Base-by-base conservation (phyloP, 768 basidiomycete genomes). In the Boletus rubescentipes region DNA sequence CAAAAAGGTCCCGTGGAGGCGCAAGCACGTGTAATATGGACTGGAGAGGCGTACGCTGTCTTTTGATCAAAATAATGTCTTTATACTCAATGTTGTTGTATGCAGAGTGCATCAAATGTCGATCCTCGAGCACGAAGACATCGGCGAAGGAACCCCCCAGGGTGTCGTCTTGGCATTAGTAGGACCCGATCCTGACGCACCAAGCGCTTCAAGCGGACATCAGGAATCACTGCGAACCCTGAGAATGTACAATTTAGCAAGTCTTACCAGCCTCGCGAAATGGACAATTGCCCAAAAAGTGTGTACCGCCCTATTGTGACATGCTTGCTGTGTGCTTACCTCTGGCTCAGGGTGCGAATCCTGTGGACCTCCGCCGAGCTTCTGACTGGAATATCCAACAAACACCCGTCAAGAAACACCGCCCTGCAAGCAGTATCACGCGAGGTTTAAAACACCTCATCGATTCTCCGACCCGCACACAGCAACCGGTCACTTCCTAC, bases 161-260 rank as follows among this genome's bases (percentile, higher is more conserved):
- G 90, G 91, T 14, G 89, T 93, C 18, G 83, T 91, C 26, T 76
- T 93, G 3, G 83, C 82, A 4, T 79, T 93, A 26, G 86, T 93
- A 7, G 86, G 89, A 18, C 81, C 85, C 1, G 80, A 83, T 18
- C 64, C 74, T 4, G 81, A 82, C 20, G 75, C 78, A 5, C 69
- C 74, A 2, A 61, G 64, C 29, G 65, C 66, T 31, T 61, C 64
- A 43, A 62, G 46, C 37, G 82, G 79, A 54, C 84, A 89, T 35
- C 69, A 77, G 46, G 87, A 89, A 58, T 67, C 76, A 8, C 61
- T 76, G 36, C 77, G 84, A 43, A 74, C 76, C 8, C 70, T 92
- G 37, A 82, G 91, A 37, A 92, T 93, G 90, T 93, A 93, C 67
- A 93, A 85, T 62, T 75, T 93, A 18, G 76, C 83, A 18, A 90